These are phyloP conservation scores for Dactylellina sp. DNA, from an alignment of 2,329 filamentous ascomycete species.

Conservation along the genomic window DNA sequence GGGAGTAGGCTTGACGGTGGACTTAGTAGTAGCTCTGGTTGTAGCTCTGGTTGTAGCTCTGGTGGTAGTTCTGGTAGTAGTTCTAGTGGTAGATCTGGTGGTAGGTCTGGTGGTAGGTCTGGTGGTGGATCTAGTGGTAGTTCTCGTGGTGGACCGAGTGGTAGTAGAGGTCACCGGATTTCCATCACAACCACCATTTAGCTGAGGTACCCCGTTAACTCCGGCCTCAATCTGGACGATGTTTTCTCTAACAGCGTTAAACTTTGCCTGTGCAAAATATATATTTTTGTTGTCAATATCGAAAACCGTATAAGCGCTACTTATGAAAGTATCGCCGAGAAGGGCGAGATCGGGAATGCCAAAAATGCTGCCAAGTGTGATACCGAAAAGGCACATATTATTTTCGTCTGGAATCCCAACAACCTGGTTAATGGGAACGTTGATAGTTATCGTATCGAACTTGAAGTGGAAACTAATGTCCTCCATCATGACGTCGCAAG, in stretches of 20 bases:
- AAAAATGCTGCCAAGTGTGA: slow-evolving; percentile 64
- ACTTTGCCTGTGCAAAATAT: slow-evolving; percentile 69
- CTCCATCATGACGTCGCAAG: slow-evolving; percentile 28
- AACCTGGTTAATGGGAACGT: slow-evolving; percentile 17
- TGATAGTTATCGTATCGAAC: slow-evolving; percentile 31
- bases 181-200: slow-evolving; percentile 29
- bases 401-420: slow-evolving; percentile 60
- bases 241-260: slow-evolving; percentile 63
- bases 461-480: slow-evolving; percentile 27
- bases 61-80: slow-evolving; percentile 11
- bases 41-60: slow-evolving; percentile 12
- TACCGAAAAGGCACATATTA: slow-evolving; percentile 69
- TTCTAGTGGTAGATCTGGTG: slow-evolving; percentile 13
- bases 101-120: slow-evolving; percentile 19
- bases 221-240: slow-evolving; percentile 19
- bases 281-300: slow-evolving; percentile 69
- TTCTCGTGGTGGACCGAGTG: slow-evolving; percentile 4
- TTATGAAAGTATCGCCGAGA: slow-evolving; percentile 71
- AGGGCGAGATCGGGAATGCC: slow-evolving; percentile 64
- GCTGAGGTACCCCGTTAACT: slow-evolving; percentile 28
- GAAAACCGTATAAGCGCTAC: slow-evolving; percentile 72
- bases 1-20: slow-evolving; percentile 16
- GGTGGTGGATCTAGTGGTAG: slow-evolving; percentile 10
- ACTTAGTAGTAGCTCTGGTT: too few species aligned
- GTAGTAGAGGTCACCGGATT: slow-evolving; percentile 14